These are phyloP conservation scores for Exophiala dermatitidis DNA, from an alignment of 2,329 filamentous ascomycete genomes.

Conservation along the genomic window DNA sequence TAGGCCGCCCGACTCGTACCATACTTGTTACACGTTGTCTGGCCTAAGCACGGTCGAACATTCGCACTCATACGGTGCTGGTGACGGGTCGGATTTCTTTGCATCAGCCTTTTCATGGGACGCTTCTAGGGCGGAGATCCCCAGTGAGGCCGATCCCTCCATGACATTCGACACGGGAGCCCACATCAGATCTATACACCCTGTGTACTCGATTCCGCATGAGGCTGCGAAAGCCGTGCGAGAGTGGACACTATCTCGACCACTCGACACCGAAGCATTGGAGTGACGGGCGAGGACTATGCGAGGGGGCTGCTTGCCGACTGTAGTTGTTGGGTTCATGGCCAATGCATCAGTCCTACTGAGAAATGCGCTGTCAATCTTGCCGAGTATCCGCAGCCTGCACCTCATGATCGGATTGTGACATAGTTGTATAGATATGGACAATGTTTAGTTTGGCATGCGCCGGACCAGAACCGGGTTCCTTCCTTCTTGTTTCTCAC, in stretches of 20 bases:
- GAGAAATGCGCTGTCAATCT: too few species aligned
- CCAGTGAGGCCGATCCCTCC: slow-evolving; percentile 34
- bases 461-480: not conserved
- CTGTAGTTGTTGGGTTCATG: too few species aligned
- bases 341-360: too few species aligned
- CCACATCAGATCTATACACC: slow-evolving; percentile 56
- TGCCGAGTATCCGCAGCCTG: too few species aligned
- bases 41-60: slow-evolving; percentile 80
- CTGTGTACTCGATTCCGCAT: slow-evolving; percentile 77
- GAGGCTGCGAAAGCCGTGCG: slow-evolving; percentile 58
- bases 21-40: slow-evolving; percentile 84
- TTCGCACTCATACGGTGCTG: slow-evolving; percentile 39
- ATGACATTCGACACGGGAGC: slow-evolving; percentile 41
- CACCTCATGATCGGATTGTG: too few species aligned
- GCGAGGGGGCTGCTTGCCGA: not conserved
- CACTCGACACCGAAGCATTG: slow-evolving; percentile 44
- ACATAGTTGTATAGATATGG: not conserved
- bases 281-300: not conserved
- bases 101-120: slow-evolving; percentile 36
- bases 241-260: slow-evolving; percentile 56
- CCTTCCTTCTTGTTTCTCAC: not conserved
- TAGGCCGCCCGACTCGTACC: slow-evolving; percentile 77
- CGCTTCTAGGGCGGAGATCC: slow-evolving; percentile 38
- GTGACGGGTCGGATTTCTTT: slow-evolving; percentile 30
- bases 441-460: not conserved